phyloP scores from a whole-genome alignment of 2,329 filamentous ascomycete genomes.

The Aspergillus chevalieri region DNA sequence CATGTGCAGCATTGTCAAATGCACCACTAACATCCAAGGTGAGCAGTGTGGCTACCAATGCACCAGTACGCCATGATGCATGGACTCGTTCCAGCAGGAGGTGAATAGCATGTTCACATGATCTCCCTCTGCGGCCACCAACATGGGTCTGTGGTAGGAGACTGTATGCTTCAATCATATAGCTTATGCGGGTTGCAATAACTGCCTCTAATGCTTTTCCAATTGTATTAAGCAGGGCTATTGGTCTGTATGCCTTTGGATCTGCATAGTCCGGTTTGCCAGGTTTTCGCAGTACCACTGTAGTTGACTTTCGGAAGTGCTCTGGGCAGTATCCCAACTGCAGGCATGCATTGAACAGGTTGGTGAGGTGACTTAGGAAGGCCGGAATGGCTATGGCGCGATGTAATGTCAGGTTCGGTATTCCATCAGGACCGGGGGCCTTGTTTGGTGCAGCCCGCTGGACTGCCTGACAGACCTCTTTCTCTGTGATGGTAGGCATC shows the following conservation, averaged over 20 bases:
- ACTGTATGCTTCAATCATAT: not conserved
- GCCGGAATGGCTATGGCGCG: not conserved
- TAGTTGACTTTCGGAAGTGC: constrained; percentile 3
- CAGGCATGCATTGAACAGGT: constrained; percentile 2
- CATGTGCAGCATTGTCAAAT: constrained; percentile 8
- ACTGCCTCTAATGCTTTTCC: constrained; percentile 8
- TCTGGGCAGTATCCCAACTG: not conserved
- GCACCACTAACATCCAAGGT: constrained; percentile 8
- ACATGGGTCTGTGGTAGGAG: not conserved
- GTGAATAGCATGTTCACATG: constrained; percentile 9
- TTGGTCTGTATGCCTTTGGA: constrained; percentile 9
- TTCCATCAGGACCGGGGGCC: not conserved
- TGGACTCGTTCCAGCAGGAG: constrained; percentile 4
- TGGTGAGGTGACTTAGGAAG: not conserved
- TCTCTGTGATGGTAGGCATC: not conserved
- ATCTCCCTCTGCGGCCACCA: constrained; percentile 8
- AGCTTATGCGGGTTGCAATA: constrained; percentile 4
- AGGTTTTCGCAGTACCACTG: constrained; percentile 3
- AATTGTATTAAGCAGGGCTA: constrained; percentile 10
- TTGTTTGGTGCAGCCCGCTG: not conserved
- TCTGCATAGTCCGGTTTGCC: constrained; percentile 3
- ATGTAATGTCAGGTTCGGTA: not conserved
- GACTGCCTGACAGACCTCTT: no score
- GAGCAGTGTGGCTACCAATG: constrained; percentile 3
- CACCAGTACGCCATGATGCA: not conserved